A percentile compares a stretch with the other conserved stretches of the same genome.
phyloP scores from a whole-genome alignment of 2,329 filamentous ascomycete species.

The Blastomyces parvus region DNA sequence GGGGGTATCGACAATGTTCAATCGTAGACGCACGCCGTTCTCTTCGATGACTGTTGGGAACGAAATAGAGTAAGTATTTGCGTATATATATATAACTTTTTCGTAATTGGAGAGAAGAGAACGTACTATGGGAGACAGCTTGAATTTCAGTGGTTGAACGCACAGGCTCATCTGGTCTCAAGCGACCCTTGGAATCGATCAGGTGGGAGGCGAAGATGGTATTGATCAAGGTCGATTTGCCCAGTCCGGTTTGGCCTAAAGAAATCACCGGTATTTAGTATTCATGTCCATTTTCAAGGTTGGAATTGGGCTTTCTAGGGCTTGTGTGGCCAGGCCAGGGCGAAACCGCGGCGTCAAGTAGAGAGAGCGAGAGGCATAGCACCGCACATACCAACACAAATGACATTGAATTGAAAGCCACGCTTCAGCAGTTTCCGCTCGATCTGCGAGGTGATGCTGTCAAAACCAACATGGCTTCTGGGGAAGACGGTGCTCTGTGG shows the following conservation, averaged over 20 bases:
- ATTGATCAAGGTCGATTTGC: conserved; percentile 99
- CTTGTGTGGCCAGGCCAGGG: not conserved
- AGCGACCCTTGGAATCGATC: conserved; percentile 95
- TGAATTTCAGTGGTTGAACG: conserved; percentile 97
- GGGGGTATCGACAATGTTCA: conserved; percentile 98
- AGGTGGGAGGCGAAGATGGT: conserved; percentile 99
- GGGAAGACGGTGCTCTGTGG: conserved; percentile 58
- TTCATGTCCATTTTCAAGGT: conserved; percentile 21
- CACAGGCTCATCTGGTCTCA: conserved; percentile 84
- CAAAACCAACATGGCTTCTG: conserved; percentile 98
- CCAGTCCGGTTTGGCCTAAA: conserved; percentile 90
- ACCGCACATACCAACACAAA: conserved; percentile 83
- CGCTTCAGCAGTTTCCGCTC: conserved; percentile 99
- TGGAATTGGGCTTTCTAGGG: not conserved
- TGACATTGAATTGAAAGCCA: conserved; percentile 99
- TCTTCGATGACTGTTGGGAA: conserved; percentile 75
- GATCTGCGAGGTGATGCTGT: conserved; percentile 99
- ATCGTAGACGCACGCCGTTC: conserved; percentile 90
- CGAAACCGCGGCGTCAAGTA: not conserved
- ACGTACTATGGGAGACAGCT: conserved; percentile 75
- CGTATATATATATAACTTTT: not conserved
- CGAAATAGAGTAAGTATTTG: not conserved
- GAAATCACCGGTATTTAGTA: conserved; percentile 14
- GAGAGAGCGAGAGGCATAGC: not conserved
- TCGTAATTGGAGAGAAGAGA: conserved; percentile 2